These are phyloP conservation scores for Hyphodiscus sp. DNA, from an alignment of 2,329 filamentous ascomycete genomes.

Conservation along the genomic window DNA sequence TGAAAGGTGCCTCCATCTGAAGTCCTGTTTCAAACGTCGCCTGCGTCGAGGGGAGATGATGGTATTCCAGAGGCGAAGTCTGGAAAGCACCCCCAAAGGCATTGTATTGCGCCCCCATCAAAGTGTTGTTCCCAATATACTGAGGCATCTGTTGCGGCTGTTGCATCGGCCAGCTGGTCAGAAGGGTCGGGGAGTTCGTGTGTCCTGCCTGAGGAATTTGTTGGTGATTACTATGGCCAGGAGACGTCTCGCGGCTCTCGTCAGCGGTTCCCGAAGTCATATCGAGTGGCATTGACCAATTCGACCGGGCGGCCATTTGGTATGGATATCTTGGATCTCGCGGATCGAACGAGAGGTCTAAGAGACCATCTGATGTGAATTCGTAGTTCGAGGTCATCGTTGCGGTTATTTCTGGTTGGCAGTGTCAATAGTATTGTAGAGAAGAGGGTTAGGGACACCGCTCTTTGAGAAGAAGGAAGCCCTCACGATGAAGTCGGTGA, in stretches of 20 bases:
- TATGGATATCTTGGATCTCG: slow-evolving; percentile 48
- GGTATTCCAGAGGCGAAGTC: slow-evolving; percentile 27
- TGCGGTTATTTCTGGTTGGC: slow-evolving; percentile 23
- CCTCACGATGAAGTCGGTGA: slow-evolving; percentile 29
- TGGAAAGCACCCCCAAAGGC: slow-evolving; percentile 27
- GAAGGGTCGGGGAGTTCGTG: slow-evolving; percentile 39
- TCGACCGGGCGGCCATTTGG: slow-evolving; percentile 33
- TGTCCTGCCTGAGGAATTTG: slow-evolving; percentile 37
- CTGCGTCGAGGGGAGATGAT: slow-evolving; percentile 47
- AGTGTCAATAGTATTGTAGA: slow-evolving; percentile 42
- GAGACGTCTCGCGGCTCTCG: slow-evolving; percentile 27
- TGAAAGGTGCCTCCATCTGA: slow-evolving; percentile 58
- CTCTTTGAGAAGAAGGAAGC: slow-evolving; percentile 27
- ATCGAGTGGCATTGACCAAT: slow-evolving; percentile 30
- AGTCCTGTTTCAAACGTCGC: slow-evolving; percentile 53
- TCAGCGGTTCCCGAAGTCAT: slow-evolving; percentile 27
- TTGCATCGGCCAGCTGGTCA: slow-evolving; percentile 55
- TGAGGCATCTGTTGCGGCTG: slow-evolving; percentile 29
- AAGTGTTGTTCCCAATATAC: slow-evolving; percentile 28
- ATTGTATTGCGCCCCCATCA: slow-evolving; percentile 30
- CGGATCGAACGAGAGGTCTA: slow-evolving; percentile 56
- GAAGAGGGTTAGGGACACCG: slow-evolving; percentile 29
- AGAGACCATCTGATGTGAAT: slow-evolving; percentile 55
- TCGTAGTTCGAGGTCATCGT: slow-evolving; percentile 50
- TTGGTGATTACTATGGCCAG: slow-evolving; percentile 38